phyloP scores from a whole-genome alignment of 345 rosid genomes.

The Draba incana region DNA sequence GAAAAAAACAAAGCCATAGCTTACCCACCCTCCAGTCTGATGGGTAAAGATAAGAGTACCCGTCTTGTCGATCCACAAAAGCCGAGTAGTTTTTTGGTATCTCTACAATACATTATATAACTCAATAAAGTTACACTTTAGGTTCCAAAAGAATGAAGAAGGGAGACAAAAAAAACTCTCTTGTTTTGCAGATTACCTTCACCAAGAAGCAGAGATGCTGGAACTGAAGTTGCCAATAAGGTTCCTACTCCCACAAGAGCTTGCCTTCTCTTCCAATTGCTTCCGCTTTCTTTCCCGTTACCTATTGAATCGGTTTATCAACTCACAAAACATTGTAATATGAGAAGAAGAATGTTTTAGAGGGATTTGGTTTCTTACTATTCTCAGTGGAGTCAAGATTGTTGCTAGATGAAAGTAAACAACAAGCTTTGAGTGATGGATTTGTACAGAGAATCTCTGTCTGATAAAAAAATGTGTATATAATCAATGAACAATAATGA shows the following conservation, averaged over 20 bases:
- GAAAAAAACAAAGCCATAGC: conserved; percentile 37
- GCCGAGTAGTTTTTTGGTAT: conserved; percentile 59
- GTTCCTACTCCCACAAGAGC: conserved; percentile 68
- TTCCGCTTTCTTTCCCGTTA: conserved; percentile 36
- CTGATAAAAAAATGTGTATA: conserved; percentile 38
- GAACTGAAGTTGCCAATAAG: conserved; percentile 54
- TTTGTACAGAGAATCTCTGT: conserved; percentile 38
- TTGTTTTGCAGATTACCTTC: conserved; percentile 53
- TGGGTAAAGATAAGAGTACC: conserved; percentile 86
- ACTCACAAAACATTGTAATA: conserved; percentile 3
- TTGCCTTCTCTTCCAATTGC: conserved; percentile 60
- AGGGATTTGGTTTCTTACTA: conserved; percentile 46
- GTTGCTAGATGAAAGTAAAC: conserved; percentile 35
- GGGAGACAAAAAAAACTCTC: background rate
- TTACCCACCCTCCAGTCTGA: conserved; percentile 92
- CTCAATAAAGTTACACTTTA: background rate
- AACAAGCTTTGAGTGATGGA: conserved; percentile 42
- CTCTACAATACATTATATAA: conserved; percentile 49
- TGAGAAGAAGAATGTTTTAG: conserved; percentile 1
- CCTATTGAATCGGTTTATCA: background rate
- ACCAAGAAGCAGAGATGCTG: conserved; percentile 59
- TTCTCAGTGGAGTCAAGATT: conserved; percentile 39
- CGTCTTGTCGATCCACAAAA: conserved; percentile 68
- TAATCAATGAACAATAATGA: background rate
- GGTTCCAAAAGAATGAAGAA: conserved; percentile 4